Evolutionary conservation across 2,329 filamentous ascomycete genomes (phyloP).

Genomic region (Ceratocystis eucalypticola): DNA sequence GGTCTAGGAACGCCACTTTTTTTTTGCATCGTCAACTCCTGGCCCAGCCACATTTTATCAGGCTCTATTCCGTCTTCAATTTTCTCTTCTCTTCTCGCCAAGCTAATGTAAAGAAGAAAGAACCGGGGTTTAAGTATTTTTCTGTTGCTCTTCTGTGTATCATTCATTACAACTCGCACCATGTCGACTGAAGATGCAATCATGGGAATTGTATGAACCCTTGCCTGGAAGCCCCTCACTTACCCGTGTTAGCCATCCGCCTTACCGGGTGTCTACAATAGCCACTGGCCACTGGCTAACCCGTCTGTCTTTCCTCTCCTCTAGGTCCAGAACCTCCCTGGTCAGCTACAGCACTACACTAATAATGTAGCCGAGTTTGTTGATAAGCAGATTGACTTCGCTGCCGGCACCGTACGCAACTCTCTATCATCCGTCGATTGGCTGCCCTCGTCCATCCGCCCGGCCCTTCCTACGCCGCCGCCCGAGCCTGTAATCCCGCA

Average conservation of each 20-base stretch:
- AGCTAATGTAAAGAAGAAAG: neutral
- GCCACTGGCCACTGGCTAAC: neutral
- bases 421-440: slow-evolving; percentile 53
- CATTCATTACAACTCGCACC: neutral
- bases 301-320: neutral
- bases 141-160: neutral
- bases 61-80: neutral
- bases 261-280: neutral
- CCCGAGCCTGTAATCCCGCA: slow-evolving; percentile 29
- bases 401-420: slow-evolving; percentile 58
- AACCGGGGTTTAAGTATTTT: slow-evolving; percentile 7
- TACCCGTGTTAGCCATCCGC: neutral
- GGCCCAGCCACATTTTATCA: neutral
- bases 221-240: neutral
- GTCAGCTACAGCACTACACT: slow-evolving; percentile 56
- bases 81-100: neutral
- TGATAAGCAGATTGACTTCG: slow-evolving; percentile 66
- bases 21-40: neutral
- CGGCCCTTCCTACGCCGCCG: slow-evolving; percentile 30
- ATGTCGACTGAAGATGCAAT: slow-evolving; percentile 13
- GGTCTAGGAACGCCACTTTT: neutral
- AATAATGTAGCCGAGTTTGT: slow-evolving; percentile 64
- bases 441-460: slow-evolving; percentile 56
- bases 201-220: slow-evolving; percentile 41
- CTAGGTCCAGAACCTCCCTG: slow-evolving; percentile 15